phyloP scores from a whole-genome alignment of 371 early-diverging fungal genomes.

The Actinomortierella ambigua region DNA sequence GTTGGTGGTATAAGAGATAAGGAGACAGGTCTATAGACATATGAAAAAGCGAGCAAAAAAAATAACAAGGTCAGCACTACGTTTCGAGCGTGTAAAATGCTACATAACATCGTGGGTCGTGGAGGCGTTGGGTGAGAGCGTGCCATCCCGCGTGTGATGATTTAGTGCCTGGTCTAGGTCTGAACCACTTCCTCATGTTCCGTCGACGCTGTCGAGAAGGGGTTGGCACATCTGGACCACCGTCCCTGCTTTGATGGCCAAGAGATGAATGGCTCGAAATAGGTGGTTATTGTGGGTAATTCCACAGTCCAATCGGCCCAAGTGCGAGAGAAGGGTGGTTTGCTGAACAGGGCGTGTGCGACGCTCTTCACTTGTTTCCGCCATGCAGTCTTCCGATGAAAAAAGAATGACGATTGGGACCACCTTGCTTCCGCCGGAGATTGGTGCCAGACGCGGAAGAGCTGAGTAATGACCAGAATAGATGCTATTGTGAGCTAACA shows the following conservation, averaged over 20 bases:
- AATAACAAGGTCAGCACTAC: neutral
- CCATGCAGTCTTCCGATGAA: neutral
- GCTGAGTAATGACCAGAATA: neutral
- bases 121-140: neutral
- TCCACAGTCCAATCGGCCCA: too few relatives aligned
- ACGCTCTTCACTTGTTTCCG: conserved; percentile 4
- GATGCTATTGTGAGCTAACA: conserved; percentile 9
- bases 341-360: conserved; percentile 13
- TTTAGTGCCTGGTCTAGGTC: conserved; percentile 3
- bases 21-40: conserved; percentile 82
- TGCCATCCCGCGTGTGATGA: neutral
- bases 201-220: neutral
- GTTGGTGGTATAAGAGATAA: conserved; percentile 98
- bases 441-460: neutral
- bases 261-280: conserved; percentile 6
- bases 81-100: too few relatives aligned
- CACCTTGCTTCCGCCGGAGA: conserved; percentile 7
- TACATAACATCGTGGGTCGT: too few relatives aligned
- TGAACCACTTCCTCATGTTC: too few relatives aligned
- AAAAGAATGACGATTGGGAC: conserved; percentile 9
- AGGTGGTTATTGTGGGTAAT: too few relatives aligned
- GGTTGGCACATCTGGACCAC: too few relatives aligned
- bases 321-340: too few relatives aligned
- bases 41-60: neutral
- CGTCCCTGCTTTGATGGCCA: too few relatives aligned